Percentiles rank a stretch among this genome's conserved stretches.
Evolutionary conservation across 768 basidiomycete genomes (phyloP).

Genomic region (Tricholoma flavovirens): DNA sequence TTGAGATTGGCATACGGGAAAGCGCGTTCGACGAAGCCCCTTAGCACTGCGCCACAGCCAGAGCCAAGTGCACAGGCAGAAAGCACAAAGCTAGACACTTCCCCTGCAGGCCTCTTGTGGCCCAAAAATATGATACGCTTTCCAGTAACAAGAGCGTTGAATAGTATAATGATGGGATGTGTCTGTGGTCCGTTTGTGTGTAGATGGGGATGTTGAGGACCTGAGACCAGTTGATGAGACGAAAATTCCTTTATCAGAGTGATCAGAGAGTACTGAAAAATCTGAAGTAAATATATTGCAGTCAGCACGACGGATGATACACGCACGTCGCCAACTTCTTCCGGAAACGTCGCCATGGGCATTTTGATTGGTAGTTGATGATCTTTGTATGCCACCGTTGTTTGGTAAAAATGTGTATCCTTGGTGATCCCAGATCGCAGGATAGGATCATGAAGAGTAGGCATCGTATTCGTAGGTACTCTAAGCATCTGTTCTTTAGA

Average conservation of each 20-base stretch:
- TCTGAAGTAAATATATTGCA: not conserved
- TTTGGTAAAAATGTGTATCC: constrained; percentile 94
- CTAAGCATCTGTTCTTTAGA: constrained; percentile 36
- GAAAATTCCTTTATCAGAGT: constrained; percentile 82
- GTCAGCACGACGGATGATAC: not conserved
- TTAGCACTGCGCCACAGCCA: constrained; percentile 78
- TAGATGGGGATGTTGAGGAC: constrained; percentile 84
- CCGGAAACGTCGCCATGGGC: constrained; percentile 82
- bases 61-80: constrained; percentile 92
- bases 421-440: constrained; percentile 50
- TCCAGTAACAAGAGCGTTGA: constrained; percentile 92
- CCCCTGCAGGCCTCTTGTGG: constrained; percentile 81
- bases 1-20: constrained; percentile 94
- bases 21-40: constrained; percentile 85
- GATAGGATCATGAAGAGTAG: constrained; percentile 41
- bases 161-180: constrained; percentile 90
- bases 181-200: constrained; percentile 89
- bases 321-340: constrained; percentile 94
- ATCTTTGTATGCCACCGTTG: constrained; percentile 76
- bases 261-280: constrained; percentile 79
- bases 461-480: constrained; percentile 29
- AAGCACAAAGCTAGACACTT: constrained; percentile 87
- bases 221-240: constrained; percentile 50
- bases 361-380: constrained; percentile 86
- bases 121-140: constrained; percentile 97